phyloP scores from a whole-genome alignment of 2,329 filamentous ascomycete genomes.

The Aphanoascus verrucosus region DNA sequence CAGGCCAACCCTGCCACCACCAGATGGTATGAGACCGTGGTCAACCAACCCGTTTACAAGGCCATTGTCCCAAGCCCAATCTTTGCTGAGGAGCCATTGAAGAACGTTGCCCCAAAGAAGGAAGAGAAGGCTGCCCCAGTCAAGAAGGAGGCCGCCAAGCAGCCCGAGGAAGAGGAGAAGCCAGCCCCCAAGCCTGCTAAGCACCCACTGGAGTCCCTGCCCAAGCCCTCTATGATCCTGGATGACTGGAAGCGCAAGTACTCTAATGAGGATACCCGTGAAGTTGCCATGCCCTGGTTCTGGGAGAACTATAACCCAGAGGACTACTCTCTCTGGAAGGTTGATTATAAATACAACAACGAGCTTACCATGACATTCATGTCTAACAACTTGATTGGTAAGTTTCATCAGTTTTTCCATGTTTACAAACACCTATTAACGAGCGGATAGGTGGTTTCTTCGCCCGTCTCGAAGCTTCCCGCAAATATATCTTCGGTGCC shows the following conservation, averaged over 20 bases:
- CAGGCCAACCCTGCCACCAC: conserved; percentile 69
- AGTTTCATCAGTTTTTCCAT: conserved; percentile 17
- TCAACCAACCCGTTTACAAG: conserved; percentile 85
- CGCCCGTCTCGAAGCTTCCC: conserved; percentile 87
- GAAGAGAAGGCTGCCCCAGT: conserved; percentile 44
- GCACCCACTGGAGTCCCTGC: conserved; percentile 83
- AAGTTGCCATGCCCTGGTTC: conserved; percentile 87
- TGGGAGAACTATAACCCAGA: conserved; percentile 91
- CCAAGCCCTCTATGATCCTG: conserved; percentile 66
- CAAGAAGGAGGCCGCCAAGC: conserved; percentile 44
- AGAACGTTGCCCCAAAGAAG: conserved; percentile 65
- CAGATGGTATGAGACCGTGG: conserved; percentile 90
- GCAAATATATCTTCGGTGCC: conserved; percentile 94
- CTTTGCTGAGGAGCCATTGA: conserved; percentile 70
- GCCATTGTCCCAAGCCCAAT: conserved; percentile 63
- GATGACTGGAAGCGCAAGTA: conserved; percentile 99
- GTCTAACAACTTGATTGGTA: conserved; percentile 91
- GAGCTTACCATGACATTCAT: conserved; percentile 98
- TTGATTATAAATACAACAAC: conserved; percentile 98
- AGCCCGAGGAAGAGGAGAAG: conserved; percentile 51
- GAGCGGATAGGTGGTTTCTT: conserved; percentile 66
- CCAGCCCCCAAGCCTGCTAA: conserved; percentile 69
- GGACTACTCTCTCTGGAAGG: conserved; percentile 90
- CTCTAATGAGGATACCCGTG: conserved; percentile 84
- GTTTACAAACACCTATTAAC: background rate